These are phyloP conservation scores for Fraxinus albicans DNA, from an alignment of 305 asterid genomes.

Conservation along the genomic window DNA sequence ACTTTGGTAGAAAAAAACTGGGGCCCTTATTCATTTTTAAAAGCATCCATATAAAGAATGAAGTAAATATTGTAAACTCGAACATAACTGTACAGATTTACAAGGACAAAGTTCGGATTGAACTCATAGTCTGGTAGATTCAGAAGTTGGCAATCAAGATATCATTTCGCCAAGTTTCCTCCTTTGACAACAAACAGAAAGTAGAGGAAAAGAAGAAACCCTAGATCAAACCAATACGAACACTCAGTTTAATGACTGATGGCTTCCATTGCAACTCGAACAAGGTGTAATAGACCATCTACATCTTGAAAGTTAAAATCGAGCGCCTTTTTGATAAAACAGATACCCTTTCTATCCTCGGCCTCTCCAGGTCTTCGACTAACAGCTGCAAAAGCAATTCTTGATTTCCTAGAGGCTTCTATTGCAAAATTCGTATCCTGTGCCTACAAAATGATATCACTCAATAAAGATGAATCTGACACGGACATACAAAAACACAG, in stretches of 20 bases:
- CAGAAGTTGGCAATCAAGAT: constrained; percentile 15
- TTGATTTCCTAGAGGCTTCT: constrained; percentile 93
- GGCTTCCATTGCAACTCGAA: constrained; percentile 80
- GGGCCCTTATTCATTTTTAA: not conserved
- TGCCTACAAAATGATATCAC: constrained; percentile 53
- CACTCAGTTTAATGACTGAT: constrained; percentile 46
- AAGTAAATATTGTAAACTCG: constrained; percentile 30
- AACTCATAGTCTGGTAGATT: constrained; percentile 20
- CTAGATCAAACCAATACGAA: constrained; percentile 18
- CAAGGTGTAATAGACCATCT: constrained; percentile 72
- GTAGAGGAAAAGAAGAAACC: constrained; percentile 17
- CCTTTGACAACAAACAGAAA: constrained; percentile 11
- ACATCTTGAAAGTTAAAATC: constrained; percentile 91
- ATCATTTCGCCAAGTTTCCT: constrained; percentile 1
- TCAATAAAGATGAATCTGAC: not conserved
- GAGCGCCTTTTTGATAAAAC: constrained; percentile 65
- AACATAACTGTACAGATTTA: constrained; percentile 40
- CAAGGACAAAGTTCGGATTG: constrained; percentile 31
- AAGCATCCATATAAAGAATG: constrained; percentile 32
- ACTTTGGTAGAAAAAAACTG: constrained; percentile 16
- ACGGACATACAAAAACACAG: not conserved
- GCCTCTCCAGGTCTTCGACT: constrained; percentile 56
- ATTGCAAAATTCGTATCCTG: constrained; percentile 78
- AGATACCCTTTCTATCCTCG: constrained; percentile 47
- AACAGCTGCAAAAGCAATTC: constrained; percentile 64